Base-by-base conservation (phyloP, 1,139 yeast species). In the Scheffersomyces quercinus region DNA sequence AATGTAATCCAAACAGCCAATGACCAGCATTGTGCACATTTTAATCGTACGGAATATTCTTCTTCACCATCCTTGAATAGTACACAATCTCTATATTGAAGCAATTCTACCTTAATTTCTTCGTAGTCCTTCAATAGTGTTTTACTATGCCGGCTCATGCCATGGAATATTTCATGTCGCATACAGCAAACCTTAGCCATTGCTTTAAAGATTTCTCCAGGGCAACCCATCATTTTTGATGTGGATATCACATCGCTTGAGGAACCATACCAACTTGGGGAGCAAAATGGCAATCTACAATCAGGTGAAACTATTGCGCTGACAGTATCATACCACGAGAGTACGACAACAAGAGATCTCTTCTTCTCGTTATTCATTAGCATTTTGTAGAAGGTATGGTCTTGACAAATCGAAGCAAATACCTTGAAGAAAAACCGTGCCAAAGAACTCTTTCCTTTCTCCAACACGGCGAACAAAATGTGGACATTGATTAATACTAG, bases 301-400 rank as follows among this genome's bases (percentile, higher is more conserved):
- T 78, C 83, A 0, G 82, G 79, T 0, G 82, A 74, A 1, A 74
- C 77, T n/a, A 78, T 61, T 1, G 83, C 79, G 33, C 77, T 60
- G 2, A 78, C 75, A 0, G 83, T 78, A 51, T 79, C 83, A 54
- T 75, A 78, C 83, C 83, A 78, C 1, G 81, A 71, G 5, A 79
- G 53, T 11, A 75, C 79, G 13, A 78, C 77, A 10, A 75, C 68
- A 33, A 78, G 53, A 4, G 77, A 73, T 20, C 73, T 66, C 49
- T 76, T 79, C 47, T 74, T 76, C 24, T 75, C 77, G 37, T 66
- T 70, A 13, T 67, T 67, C 51, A 71, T 51, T 29, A 65, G 52
- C n/a, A 56, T 46, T 26, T 51, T 46, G 47, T 58, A 60, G 38
- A 65, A 62, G 10, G 42, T 47, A 14, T 42, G 36, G 39, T 66